A percentile compares a stretch with the other conserved stretches of the same genome.
Evolutionary conservation across 2,329 filamentous ascomycete genomes (phyloP).

Genomic region (Fusarium pininemorale): DNA sequence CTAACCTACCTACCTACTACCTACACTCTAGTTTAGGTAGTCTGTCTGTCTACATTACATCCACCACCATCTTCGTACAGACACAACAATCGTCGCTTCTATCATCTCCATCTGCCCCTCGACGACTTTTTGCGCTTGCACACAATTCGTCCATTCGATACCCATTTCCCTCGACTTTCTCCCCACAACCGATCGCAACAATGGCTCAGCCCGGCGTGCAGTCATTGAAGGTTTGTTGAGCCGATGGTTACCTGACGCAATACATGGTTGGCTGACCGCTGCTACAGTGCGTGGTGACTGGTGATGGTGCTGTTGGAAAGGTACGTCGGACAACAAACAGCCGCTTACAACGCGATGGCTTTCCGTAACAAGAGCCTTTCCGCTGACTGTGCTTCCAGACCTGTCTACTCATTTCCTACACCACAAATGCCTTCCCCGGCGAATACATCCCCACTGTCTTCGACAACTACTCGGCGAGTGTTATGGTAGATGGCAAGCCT

Average conservation of each 20-base stretch:
- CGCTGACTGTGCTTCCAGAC: constrained; percentile 68
- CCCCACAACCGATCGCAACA: constrained; percentile 32
- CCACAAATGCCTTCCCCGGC: constrained; percentile 99
- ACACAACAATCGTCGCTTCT: constrained; percentile 21
- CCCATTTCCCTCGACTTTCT: constrained; percentile 6
- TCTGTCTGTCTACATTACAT: constrained; percentile 18
- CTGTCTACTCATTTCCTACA: constrained; percentile 99
- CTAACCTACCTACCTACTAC: neutral
- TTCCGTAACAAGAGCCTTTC: constrained; percentile 6
- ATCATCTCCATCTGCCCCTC: constrained; percentile 22
- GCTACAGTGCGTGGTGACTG: constrained; percentile 92
- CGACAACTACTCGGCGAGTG: constrained; percentile 98
- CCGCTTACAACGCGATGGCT: neutral
- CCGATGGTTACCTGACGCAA: constrained; percentile 27
- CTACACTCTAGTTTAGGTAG: neutral
- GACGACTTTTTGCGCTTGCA: constrained; percentile 19
- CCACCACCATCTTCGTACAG: constrained; percentile 12
- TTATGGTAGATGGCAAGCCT: constrained; percentile 98
- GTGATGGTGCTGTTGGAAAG: constrained; percentile 99
- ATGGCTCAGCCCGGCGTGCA: constrained; percentile 88
- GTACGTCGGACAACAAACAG: constrained; percentile 55
- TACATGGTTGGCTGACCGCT: constrained; percentile 42
- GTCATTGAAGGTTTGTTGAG: constrained; percentile 81
- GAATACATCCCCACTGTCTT: constrained; percentile 99
- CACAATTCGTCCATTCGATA: neutral